Base-by-base conservation (phyloP, 805 yeast species). In the Sungouiozyma ichnusensis region DNA sequence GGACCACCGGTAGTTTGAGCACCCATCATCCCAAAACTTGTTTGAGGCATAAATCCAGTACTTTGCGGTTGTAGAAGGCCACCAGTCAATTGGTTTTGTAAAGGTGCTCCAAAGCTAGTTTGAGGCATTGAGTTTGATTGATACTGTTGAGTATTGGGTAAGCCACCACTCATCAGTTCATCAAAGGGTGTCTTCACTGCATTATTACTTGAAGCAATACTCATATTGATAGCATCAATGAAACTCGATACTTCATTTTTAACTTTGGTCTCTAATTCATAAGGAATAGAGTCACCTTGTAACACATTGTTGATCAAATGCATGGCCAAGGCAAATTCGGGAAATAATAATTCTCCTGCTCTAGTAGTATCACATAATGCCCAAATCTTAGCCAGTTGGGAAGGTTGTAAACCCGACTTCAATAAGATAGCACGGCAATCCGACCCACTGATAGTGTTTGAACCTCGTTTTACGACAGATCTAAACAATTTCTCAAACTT, bases 241-340 rank as follows among this genome's bases (percentile, higher is more conserved):
- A 88, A 83, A 45, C 92, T 81, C 46, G 79, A 74, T 11, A 90
- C 96, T 62, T 90, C 97, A 56, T 82, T 84, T 55, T 71, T 69
- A 65, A 86, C 77, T 47, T 74, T 78, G 16, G 73, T 72, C 24
- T 94, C 95, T 50, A 90, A 64, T 34, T 68, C 71, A 35, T 67
- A 68, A 2, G 97, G 97, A 46, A 88, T 68, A 7, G 79, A 67
- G 50, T 84, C 87, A 32, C 95, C 95, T 52, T 76, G 77, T 51
- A 85, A 69, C 0, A 81, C 82, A 54, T 77, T 64, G 51, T 84
- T 82, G 58, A 95, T 87, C 51, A 90, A 69, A 61, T 87, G 90
- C 70, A 90, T 77, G 15, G 95, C 87, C 49, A 90, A 69, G 14
- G 94, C 94, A 69, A 90, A 90, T 62, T 90, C 97, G 2, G 97